Percentiles rank a stretch among this genome's conserved stretches.
These are phyloP conservation scores for Trichosanthes truncata DNA, from an alignment of 306 rosid genomes.

Conservation along the genomic window DNA sequence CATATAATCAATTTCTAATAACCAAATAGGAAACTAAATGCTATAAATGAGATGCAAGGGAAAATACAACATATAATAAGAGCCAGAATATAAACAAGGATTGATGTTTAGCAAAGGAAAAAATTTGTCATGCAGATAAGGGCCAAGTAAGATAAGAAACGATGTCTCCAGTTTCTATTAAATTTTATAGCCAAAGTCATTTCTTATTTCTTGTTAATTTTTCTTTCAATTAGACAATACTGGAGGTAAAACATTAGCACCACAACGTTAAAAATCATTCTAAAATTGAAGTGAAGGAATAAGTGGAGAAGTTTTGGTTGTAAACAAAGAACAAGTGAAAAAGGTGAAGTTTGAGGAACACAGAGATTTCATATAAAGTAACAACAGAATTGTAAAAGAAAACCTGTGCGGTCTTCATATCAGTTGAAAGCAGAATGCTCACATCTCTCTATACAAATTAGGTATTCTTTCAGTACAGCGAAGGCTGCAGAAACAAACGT, in stretches of 20 bases:
- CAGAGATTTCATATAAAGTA: background rate
- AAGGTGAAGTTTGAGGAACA: background rate
- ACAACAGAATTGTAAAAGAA: background rate
- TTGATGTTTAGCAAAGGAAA: background rate
- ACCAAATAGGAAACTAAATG: background rate
- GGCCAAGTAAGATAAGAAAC: background rate
- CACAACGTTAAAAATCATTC: background rate
- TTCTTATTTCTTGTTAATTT: background rate
- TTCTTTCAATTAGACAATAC: background rate
- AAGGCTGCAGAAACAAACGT: background rate
- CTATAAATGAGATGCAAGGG: background rate
- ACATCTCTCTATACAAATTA: conserved; percentile 21
- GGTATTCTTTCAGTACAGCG: background rate
- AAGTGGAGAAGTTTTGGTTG: background rate
- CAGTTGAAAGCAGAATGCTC: conserved; percentile 33
- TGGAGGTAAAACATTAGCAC: too few relatives aligned
- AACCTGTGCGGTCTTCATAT: conserved; percentile 44
- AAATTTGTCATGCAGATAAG: background rate
- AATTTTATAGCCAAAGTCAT: background rate
- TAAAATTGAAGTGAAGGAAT: background rate
- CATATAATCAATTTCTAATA: background rate
- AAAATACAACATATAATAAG: background rate
- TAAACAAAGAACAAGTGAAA: background rate
- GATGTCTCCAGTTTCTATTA: background rate
- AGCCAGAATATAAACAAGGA: background rate